A percentile compares a stretch with the other conserved stretches of the same genome.
Evolutionary conservation across 257 asterid genomes (phyloP).

Genomic region (Solanum okadae): DNA sequence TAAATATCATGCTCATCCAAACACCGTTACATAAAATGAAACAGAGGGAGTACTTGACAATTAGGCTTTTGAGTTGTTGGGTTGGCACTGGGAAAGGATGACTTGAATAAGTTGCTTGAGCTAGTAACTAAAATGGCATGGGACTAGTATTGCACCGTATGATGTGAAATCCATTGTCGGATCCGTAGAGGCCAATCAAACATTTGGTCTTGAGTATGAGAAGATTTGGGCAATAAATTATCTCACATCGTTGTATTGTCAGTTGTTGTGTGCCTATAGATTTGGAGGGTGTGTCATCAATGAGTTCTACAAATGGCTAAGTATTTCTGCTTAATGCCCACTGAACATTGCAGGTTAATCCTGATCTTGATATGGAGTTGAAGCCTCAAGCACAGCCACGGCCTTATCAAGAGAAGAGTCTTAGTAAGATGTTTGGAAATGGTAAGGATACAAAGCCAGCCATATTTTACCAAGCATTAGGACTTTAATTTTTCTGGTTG

Average conservation of each 20-base stretch:
- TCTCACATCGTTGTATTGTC: neutral
- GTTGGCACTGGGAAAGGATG: neutral
- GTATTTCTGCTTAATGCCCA: neutral
- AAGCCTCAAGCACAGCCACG: constrained; percentile 99
- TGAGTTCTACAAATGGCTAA: neutral
- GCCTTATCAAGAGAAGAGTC: constrained; percentile 98
- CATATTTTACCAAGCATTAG: neutral
- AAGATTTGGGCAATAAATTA: neutral
- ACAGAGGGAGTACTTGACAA: neutral
- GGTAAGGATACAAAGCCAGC: constrained; percentile 36
- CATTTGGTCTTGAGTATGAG: neutral
- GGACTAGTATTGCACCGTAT: neutral
- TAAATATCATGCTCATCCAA: neutral
- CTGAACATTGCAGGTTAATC: constrained; percentile 62
- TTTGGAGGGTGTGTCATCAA: neutral
- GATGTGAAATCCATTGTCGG: neutral
- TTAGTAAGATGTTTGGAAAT: constrained; percentile 90
- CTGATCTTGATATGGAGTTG: constrained; percentile 94
- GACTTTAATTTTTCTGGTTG: neutral
- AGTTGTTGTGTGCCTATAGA: neutral
- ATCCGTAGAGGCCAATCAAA: neutral
- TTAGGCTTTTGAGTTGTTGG: neutral
- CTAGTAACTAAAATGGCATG: neutral
- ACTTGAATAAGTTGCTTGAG: neutral
- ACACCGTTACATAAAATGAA: neutral